Evolutionary conservation across 441 rosid species (phyloP).

Genomic region (Mallotus repandus): DNA sequence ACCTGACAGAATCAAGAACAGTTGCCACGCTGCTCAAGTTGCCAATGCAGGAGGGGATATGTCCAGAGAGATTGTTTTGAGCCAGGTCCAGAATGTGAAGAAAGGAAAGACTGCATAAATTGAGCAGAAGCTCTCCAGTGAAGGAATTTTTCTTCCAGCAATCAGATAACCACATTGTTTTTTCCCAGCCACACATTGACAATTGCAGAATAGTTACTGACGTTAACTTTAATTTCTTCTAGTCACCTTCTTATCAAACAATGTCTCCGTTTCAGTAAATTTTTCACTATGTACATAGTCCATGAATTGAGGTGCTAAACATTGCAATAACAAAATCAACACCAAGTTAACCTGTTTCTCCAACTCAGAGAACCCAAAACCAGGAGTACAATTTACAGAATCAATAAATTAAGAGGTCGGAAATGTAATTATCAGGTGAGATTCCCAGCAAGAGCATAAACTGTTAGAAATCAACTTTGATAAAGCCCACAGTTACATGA

Average conservation of each 20-base stretch:
- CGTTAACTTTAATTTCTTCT: conserved; percentile 6
- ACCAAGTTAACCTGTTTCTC: conserved; percentile 24
- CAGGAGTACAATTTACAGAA: conserved; percentile 15
- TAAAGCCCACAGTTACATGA: background rate
- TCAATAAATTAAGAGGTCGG: conserved; percentile 15
- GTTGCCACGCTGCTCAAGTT: too few relatives aligned
- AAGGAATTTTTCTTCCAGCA: too few relatives aligned
- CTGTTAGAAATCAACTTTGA: background rate
- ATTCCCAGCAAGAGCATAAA: background rate
- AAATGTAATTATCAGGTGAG: background rate
- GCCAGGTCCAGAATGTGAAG: too few relatives aligned
- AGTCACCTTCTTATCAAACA: background rate
- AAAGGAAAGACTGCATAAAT: too few relatives aligned
- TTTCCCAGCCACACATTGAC: background rate
- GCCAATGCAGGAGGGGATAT: too few relatives aligned
- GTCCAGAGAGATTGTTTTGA: too few relatives aligned
- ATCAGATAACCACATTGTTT: too few relatives aligned
- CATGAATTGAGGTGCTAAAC: conserved; percentile 23
- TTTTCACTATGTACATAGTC: conserved; percentile 6
- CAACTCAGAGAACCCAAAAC: conserved; percentile 21
- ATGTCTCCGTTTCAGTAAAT: conserved; percentile 8
- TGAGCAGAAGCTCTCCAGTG: too few relatives aligned
- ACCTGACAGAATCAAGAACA: too few relatives aligned
- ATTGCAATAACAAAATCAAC: conserved; percentile 11
- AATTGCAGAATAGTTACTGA: background rate